Conservation (phyloP, 2,329 filamentous ascomycete genomes). For the Verticillium longisporum region DNA sequence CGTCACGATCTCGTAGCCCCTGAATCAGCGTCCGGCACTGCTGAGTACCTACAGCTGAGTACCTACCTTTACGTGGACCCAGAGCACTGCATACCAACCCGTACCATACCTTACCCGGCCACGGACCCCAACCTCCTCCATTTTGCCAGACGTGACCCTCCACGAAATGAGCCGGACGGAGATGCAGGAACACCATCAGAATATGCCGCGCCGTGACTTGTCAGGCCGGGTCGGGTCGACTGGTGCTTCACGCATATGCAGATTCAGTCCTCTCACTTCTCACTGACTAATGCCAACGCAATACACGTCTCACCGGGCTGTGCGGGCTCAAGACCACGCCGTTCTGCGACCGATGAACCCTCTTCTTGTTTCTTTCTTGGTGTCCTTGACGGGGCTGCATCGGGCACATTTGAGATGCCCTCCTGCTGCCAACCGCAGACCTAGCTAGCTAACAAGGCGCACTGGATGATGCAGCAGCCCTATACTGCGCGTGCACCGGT, state of each 20-base stretch:
- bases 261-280: not conserved
- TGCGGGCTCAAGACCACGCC: not conserved
- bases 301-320: not conserved
- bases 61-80: no score
- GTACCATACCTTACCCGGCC: not conserved
- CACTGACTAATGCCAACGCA: not conserved
- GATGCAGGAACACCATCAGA: not conserved
- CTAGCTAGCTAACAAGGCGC: not conserved
- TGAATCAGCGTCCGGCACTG: not conserved
- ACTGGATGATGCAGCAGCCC: not conserved
- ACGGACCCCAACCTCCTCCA: not conserved
- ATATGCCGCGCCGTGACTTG: not conserved
- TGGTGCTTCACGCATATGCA: not conserved
- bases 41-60: not conserved
- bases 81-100: not conserved
- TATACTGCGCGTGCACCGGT: not conserved
- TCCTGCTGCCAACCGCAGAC: not conserved
- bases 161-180: not conserved
- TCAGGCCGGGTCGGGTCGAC: not conserved
- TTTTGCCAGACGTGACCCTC: not conserved
- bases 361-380: not conserved
- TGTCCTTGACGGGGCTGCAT: not conserved
- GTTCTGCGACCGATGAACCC: not conserved
- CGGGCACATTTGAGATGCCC: not conserved
- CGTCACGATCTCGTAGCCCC: not conserved